These are phyloP conservation scores for Helichrysum umbraculigerum DNA, from an alignment of 129 eudicot genomes.

Conservation along the genomic window DNA sequence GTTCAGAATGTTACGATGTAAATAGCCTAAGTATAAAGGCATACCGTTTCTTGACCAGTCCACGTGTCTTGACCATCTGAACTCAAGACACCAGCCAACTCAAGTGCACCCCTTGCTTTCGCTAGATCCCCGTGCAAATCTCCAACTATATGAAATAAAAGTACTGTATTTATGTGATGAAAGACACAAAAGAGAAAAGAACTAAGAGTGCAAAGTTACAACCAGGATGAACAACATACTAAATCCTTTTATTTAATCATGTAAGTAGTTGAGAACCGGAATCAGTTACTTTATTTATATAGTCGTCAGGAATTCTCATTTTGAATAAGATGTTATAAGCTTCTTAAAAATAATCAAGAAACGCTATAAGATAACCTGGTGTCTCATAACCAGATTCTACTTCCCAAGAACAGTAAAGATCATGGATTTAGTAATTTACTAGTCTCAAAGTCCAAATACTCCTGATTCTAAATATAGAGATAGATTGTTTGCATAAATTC, in stretches of 20 bases:
- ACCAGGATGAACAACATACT: not conserved
- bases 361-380: not conserved
- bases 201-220: not conserved
- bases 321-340: constrained; percentile 19
- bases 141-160: constrained; percentile 58
- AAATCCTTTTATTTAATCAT: not conserved
- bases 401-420: not conserved
- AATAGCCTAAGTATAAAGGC: constrained; percentile 9
- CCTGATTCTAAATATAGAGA: not conserved
- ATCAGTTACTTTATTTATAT: not conserved
- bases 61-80: constrained; percentile 80
- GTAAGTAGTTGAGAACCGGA: not conserved
- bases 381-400: constrained; percentile 14
- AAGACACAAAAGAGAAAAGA: not conserved
- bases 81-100: constrained; percentile 96
- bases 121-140: constrained; percentile 96
- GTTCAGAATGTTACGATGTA: constrained; percentile 6
- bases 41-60: constrained; percentile 88
- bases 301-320: not conserved
- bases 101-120: constrained; percentile 83
- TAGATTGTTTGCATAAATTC: not conserved
- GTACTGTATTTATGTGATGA: constrained; percentile 8
- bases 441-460: not conserved
- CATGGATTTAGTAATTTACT: not conserved
- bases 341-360: not conserved